Percentiles rank a stretch among this genome's conserved stretches.
These are phyloP conservation scores for Chlamydomonas sp. DNA, from an alignment of 139 green algal species.

Conservation along the genomic window DNA sequence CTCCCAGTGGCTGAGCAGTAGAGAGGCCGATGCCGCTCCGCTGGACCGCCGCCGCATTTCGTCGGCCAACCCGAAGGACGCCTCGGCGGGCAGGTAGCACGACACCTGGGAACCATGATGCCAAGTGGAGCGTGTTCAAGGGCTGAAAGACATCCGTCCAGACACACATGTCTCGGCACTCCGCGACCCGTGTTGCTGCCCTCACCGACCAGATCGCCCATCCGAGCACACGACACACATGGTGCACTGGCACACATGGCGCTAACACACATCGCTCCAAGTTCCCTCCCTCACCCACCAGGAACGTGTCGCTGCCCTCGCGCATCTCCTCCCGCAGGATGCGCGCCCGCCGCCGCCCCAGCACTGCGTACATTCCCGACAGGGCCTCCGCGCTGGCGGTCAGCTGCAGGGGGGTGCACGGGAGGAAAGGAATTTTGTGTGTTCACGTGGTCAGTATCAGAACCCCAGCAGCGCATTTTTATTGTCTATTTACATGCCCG, in stretches of 20 bases:
- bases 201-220: no score
- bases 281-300: conserved; percentile 49
- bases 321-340: conserved; percentile 92
- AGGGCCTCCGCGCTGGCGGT: conserved; percentile 63
- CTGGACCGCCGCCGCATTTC: conserved; percentile 88
- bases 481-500: neutral
- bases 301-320: conserved; percentile 95
- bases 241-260: no score
- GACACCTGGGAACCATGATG: conserved; percentile 9
- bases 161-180: no score
- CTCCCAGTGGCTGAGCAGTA: conserved; percentile 98
- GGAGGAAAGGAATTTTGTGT: neutral
- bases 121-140: no score
- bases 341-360: conserved; percentile 81
- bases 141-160: no score
- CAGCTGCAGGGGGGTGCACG: neutral
- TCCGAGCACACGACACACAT: no score
- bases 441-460: neutral
- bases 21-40: conserved; percentile 85
- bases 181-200: no score
- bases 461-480: neutral
- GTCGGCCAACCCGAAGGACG: conserved; percentile 94
- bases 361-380: conserved; percentile 86
- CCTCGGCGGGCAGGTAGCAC: conserved; percentile 89
- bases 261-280: neutral